Percentiles rank a stretch among this genome's conserved stretches.
These are phyloP conservation scores for Leptographium flavum DNA, from an alignment of 2,329 filamentous ascomycete species.

Conservation along the genomic window DNA sequence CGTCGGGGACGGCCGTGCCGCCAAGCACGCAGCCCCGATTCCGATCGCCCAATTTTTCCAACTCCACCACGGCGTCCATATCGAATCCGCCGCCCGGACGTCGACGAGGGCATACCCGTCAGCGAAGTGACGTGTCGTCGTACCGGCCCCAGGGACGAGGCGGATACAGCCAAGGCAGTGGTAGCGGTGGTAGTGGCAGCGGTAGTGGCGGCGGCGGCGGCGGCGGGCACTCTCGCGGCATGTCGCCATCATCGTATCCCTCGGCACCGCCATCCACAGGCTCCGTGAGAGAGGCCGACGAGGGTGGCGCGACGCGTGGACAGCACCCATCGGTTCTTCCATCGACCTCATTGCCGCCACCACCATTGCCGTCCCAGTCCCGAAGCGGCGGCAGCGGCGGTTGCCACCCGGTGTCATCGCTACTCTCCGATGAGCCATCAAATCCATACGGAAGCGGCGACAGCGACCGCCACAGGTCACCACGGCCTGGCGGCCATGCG, in stretches of 20 bases:
- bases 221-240: conserved; percentile 14
- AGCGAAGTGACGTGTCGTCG: conserved; percentile 48
- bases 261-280: conserved; percentile 19
- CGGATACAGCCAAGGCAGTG: not conserved
- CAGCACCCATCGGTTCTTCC: conserved; percentile 5
- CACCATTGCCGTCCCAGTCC: conserved; percentile 10
- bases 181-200: not conserved
- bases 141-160: conserved; percentile 20
- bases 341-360: conserved; percentile 1
- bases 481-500: conserved; percentile 5
- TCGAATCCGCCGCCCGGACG: conserved; percentile 38
- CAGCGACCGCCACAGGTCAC: conserved; percentile 18
- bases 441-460: conserved; percentile 15
- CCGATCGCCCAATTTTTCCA: conserved; percentile 40
- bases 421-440: conserved; percentile 26
- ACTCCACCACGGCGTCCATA: conserved; percentile 28
- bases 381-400: conserved; percentile 17
- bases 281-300: conserved; percentile 19
- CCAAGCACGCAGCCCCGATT: conserved; percentile 30
- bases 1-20: conserved; percentile 30
- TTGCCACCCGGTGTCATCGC: conserved; percentile 30
- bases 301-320: conserved; percentile 14
- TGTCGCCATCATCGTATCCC: conserved; percentile 16
- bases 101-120: conserved; percentile 46
- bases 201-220: conserved; percentile 3